Evolutionary conservation across 148 eudicot species (phyloP), one percentile per base, ranked within the genome.

Genomic region (Heliamphora exappendiculata): DNA sequence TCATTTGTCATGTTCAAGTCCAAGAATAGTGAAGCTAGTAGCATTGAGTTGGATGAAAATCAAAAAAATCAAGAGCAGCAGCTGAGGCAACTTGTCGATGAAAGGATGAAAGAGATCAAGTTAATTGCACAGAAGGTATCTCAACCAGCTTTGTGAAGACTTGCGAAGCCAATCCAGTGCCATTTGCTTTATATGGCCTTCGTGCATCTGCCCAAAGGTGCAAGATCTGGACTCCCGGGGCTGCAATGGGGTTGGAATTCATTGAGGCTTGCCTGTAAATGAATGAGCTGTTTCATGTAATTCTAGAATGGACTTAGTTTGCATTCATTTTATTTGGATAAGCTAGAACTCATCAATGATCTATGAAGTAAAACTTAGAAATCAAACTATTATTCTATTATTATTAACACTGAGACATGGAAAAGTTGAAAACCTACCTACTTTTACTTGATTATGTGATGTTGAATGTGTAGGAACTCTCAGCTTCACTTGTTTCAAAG

Each of bases 1-100:
- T 87, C 98, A 7, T 94, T 92, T 82, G 91, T 86, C 14, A 89
- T 92, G 98, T 94, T 81, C 83, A 94, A 84, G 72, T 82, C 89
- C 50, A 76, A 64, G 26, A 83, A 81, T 16, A 81, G 81, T 64
- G 95, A 90, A 81, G 81, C 84, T 1, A 76, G 64, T 58, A 65
- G 55, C 34, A 67, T 80, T 22, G 88, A 81, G 70, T 81, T 82
- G 66, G 90, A 88, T 20, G 91, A 82, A 66, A 86, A 84, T 78
- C 86, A 85, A 81, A 79, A 73, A 51, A 86, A 79, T 45, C 82
- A 53, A 62, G 98, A 91, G 79, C 84, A 89, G 76, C 95, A 89
- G 85, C 87, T 91, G 42, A 83, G 78, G 75, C 78, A 89, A 73
- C 79, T 91, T 59, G 95, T 92, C 19, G 95, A 90, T 53, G 88